Conservation (phyloP, 805 yeast genomes). For the Barnettozyma sucrosica region DNA sequence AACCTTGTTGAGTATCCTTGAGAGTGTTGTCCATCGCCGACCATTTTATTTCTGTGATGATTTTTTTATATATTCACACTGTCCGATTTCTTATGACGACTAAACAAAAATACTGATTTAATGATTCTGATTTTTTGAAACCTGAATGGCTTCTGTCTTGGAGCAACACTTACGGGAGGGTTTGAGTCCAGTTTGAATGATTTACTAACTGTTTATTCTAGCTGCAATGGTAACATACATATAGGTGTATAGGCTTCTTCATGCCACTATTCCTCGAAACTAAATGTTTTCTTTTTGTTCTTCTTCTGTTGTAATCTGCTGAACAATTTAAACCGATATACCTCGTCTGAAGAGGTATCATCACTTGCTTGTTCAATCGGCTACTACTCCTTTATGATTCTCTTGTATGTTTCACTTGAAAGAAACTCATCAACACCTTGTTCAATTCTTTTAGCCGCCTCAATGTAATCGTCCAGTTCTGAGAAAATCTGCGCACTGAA, state of each 20-base stretch:
- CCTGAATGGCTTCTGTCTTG: neutral
- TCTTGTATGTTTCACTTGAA: neutral
- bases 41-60: conserved; percentile 27
- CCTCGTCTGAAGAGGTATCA: too few species aligned
- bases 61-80: conserved; percentile 47
- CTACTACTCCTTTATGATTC: too few species aligned
- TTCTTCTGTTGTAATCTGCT: too few species aligned
- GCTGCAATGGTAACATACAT: too few species aligned
- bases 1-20: neutral
- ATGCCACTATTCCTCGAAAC: too few species aligned
- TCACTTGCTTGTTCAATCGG: too few species aligned
- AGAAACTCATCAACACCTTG: neutral
- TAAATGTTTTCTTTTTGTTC: too few species aligned
- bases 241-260: too few species aligned
- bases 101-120: conserved; percentile 44
- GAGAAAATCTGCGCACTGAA: conserved; percentile 58
- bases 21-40: neutral
- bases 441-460: neutral
- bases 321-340: too few species aligned
- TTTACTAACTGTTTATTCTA: conserved; percentile 28
- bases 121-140: conserved; percentile 37
- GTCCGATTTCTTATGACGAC: conserved; percentile 36
- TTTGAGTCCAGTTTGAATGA: neutral
- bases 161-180: neutral
- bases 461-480: conserved; percentile 36